Base-by-base conservation (phyloP, 495 filamentous ascomycete genomes). In the Neurospora sp. region DNA sequence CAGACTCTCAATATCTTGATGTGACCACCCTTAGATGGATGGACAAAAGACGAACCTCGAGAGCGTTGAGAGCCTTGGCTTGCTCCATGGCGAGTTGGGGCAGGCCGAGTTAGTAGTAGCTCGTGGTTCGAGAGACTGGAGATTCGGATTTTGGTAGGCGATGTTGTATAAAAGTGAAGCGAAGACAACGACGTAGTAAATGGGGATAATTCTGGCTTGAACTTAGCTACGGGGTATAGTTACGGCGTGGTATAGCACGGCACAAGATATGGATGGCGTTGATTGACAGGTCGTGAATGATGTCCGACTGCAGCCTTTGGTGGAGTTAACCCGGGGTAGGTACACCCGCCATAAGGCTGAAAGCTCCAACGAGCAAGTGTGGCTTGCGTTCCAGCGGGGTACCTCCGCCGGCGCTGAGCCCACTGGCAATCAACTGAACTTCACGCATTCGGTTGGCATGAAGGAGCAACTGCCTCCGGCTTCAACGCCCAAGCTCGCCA, bases 61-160 rank as follows among this genome's bases (percentile, higher is more conserved):
- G 87, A 78, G 94, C 92, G 79, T 94, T 94, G 72, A 97, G 85
- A 74, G 94, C 93, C 83, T 92, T 92, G 31, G 88, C 86, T 80
- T 94, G 93, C 82, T 97, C 92, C 94, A 98, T 97, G 28, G 42
- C 83, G 79, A 71, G 28, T 31, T 31, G 54, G 21, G 48, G 48
- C 48, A 59, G 48, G 48, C 28, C 54, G 15, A 15, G 54, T 62
- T 7, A 19, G 9, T n/a, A 69, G 43, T 40, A 21, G 39, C 9
- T 37, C 19, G 28, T 70, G 40, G 10, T 28, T 34, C 24, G 54
- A 62, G 54, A 62, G 24, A 31, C 21, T 62, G 24, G 54, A 62
- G 28, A 62, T 28, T 28, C 54, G 54, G 15, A 6, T 5, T 28
- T 31, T 28, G 54, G 24, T 31, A 62, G 17, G 54, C 24, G 54